Evolutionary conservation across 2,329 filamentous ascomycete species (phyloP), one percentile per base, ranked within the genome.

Genomic region (Diplodia intermedia): DNA sequence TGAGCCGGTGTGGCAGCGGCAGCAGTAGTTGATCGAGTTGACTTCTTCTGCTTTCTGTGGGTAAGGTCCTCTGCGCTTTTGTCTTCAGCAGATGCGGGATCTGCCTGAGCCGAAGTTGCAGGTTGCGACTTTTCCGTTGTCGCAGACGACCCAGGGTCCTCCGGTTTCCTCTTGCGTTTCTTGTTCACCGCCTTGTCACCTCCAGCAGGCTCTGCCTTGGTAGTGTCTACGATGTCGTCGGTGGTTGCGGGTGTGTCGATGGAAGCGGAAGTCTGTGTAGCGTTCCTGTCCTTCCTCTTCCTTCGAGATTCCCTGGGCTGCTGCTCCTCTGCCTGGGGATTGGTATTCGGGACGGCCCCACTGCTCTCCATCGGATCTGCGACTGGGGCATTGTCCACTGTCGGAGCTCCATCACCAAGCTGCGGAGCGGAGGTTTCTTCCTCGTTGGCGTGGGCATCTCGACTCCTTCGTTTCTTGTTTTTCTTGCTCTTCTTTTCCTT

Each of bases 41-140:
- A 52, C n/a, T 67, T 69, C 47, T 56, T 69, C n/a, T 61, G 38
- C 54, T 67, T 69, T 33, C 57, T 67, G 26, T 15, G 49, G 9
- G 68, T 31, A 18, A 49, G 67, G 9, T 56, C 49, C 43, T 69
- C 56, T 9, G 20, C 33, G n/a, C 15, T 36, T 7, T 36, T 26
- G 7, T 31, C 38, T 57, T 50, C 52, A 14, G 31, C 5, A 2
- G 20, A 47, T 6, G 55, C n/a, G 14, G 33, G 2, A 4, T 50
- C 31, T 31, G 54, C 54, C 4, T 38, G 29, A 14, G 31, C 54
- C 9, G 47, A 55, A 31, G 43, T 9, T 12, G 43, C 65, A n/a
- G 53, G 26, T 33, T 57, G 52, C 9, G 31, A 14, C 23, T 14
- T 53, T 7, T 40, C 54, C 49, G n/a, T 55, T 1, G 23, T 43